phyloP scores from a whole-genome alignment of 2,329 filamentous ascomycete species.

The Dryadomyces quercus-mongolicae region DNA sequence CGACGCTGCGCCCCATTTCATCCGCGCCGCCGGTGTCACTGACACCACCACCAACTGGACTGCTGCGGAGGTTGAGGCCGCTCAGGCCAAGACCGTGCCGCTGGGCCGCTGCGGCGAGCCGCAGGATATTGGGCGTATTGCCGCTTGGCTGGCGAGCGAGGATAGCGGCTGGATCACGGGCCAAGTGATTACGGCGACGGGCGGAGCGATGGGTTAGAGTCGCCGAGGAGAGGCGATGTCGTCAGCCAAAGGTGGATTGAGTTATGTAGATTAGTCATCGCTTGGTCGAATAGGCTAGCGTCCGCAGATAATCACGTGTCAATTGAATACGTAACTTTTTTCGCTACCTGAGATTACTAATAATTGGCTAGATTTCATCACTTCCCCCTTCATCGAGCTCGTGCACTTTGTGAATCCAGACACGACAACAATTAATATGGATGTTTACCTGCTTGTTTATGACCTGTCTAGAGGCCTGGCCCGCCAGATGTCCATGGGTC shows the following conservation, averaged over 20 bases:
- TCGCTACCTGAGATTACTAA: neutral
- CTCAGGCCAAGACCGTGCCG: neutral
- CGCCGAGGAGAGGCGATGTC: neutral
- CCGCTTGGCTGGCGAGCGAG: neutral
- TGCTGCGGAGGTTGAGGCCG: neutral
- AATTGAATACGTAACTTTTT: neutral
- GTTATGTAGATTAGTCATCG: too few relatives aligned
- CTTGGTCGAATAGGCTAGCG: too few relatives aligned
- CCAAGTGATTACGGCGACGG: neutral
- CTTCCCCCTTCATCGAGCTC: too few relatives aligned
- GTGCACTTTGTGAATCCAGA: neutral
- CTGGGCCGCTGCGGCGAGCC: neutral
- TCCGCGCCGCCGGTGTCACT: neutral
- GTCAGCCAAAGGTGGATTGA: too few relatives aligned
- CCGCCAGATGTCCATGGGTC: constrained; percentile 38
- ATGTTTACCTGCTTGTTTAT: constrained; percentile 67
- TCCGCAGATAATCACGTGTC: too few relatives aligned
- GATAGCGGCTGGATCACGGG: neutral
- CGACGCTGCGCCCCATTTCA: neutral
- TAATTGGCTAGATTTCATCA: neutral
- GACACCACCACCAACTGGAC: neutral
- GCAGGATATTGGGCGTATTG: neutral
- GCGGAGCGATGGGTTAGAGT: neutral
- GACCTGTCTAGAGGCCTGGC: constrained; percentile 58
- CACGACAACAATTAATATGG: constrained; percentile 34